Conservation (phyloP, 2,329 filamentous ascomycete species). For the Zopfia rhizophila region DNA sequence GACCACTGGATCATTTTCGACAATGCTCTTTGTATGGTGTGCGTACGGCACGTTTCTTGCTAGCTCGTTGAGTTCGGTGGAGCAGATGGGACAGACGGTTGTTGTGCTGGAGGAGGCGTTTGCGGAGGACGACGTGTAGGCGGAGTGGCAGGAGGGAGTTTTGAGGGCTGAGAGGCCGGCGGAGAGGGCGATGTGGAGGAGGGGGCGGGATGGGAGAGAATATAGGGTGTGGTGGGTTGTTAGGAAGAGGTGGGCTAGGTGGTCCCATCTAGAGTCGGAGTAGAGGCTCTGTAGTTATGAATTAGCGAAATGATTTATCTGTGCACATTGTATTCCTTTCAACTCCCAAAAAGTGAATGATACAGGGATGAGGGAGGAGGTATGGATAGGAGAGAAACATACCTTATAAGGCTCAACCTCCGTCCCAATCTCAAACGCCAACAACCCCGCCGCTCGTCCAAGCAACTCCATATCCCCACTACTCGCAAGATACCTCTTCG, state of each 20-base stretch:
- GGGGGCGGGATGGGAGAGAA: slow-evolving; percentile 80
- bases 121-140: slow-evolving; percentile 64
- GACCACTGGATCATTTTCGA: slow-evolving; percentile 86
- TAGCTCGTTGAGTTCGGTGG: slow-evolving; percentile 91
- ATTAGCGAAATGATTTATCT: slow-evolving; percentile 28
- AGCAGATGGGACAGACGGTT: slow-evolving; percentile 93
- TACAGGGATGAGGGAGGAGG: slow-evolving; percentile 1
- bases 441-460: slow-evolving; percentile 80
- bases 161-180: slow-evolving; percentile 95
- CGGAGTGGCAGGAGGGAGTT: slow-evolving; percentile 89
- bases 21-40: slow-evolving; percentile 91
- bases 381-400: too few species aligned
- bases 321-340: slow-evolving; percentile 45
- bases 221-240: slow-evolving; percentile 87
- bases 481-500: slow-evolving; percentile 80
- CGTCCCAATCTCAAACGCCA: slow-evolving; percentile 76
- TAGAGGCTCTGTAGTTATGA: slow-evolving; percentile 72
- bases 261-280: slow-evolving; percentile 75
- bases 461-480: slow-evolving; percentile 74
- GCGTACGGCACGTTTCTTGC: slow-evolving; percentile 91
- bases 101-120: slow-evolving; percentile 69
- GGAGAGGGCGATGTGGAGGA: slow-evolving; percentile 89
- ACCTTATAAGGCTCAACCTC: slow-evolving; percentile 70
- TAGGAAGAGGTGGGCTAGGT: slow-evolving; percentile 83
- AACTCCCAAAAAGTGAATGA: slow-evolving; percentile 1